A percentile compares a stretch with the other conserved stretches of the same genome.
These are phyloP conservation scores for Zopfia rhizophila DNA, from an alignment of 2,329 filamentous ascomycete genomes.

Conservation along the genomic window DNA sequence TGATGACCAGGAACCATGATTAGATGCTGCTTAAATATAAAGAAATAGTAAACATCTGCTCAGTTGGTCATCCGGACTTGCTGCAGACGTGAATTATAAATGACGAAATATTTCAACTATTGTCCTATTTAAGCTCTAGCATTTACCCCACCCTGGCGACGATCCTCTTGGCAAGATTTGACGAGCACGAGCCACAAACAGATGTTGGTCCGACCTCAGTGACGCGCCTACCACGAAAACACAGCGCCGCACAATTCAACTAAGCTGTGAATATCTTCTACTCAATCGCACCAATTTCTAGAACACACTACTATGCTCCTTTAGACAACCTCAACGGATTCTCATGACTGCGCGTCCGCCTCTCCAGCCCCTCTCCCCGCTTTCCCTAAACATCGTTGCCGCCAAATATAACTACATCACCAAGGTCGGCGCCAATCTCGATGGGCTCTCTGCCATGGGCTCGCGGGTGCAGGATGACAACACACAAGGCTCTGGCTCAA, in stretches of 20 bases:
- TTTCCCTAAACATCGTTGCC: slow-evolving; percentile 35
- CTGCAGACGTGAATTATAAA: neutral
- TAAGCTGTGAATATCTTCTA: neutral
- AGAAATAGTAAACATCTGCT: neutral
- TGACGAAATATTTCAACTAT: neutral
- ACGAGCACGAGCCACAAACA: slow-evolving; percentile 5
- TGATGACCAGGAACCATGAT: slow-evolving; percentile 47
- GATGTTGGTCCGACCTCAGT: neutral
- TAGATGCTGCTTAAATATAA: neutral
- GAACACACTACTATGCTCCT: slow-evolving; percentile 7
- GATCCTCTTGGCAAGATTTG: slow-evolving; percentile 9
- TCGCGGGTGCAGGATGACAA: slow-evolving; percentile 33
- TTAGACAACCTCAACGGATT: slow-evolving; percentile 8
- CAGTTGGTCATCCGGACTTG: no score
- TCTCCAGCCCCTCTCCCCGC: slow-evolving; percentile 45
- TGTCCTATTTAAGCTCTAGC: no score
- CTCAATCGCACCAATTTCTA: no score
- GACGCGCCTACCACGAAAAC: slow-evolving; percentile 16
- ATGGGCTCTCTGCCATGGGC: slow-evolving; percentile 35
- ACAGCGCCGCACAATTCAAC: slow-evolving; percentile 3
- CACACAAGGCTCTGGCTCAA: slow-evolving; percentile 32
- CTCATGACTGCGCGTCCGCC: slow-evolving; percentile 48
- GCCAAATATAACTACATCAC: slow-evolving; percentile 36
- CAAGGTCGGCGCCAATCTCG: slow-evolving; percentile 22
- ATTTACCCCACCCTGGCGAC: no score